Conservation (phyloP, 768 basidiomycete species). For the Tubosaeta sp. region DNA sequence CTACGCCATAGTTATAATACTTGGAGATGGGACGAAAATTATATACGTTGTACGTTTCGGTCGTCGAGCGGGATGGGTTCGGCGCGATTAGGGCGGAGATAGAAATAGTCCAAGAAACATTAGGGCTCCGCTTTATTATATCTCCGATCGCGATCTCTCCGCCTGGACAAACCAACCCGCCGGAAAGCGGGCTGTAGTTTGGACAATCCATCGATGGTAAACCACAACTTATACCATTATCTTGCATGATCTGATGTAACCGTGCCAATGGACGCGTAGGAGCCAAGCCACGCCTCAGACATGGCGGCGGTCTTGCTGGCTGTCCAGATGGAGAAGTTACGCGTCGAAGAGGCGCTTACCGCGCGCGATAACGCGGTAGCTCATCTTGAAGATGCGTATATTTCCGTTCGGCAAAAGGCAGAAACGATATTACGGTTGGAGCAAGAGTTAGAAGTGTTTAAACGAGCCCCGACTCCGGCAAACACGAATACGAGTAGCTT, state of each 20-base stretch:
- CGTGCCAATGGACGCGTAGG: constrained; percentile 7
- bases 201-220: constrained; percentile 12
- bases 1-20: background rate
- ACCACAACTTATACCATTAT: background rate
- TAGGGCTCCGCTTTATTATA: constrained; percentile 7
- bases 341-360: constrained; percentile 51
- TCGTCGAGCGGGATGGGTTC: background rate
- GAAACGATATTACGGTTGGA: constrained; percentile 46
- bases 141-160: background rate
- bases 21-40: background rate
- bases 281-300: background rate
- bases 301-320: constrained; percentile 51
- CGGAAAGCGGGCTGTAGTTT: background rate
- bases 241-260: background rate
- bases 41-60: no score
- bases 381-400: constrained; percentile 56
- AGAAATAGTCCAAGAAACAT: background rate
- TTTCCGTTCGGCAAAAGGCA: constrained; percentile 58
- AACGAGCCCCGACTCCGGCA: constrained; percentile 21
- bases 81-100: background rate
- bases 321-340: constrained; percentile 48
- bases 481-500: constrained; percentile 6
- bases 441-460: constrained; percentile 33
- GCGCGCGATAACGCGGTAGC: constrained; percentile 62
- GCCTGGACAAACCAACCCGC: constrained; percentile 4